Conservation (phyloP, 371 early-diverging fungal species). For the Paramicrosporidium saccamoebae region DNA sequence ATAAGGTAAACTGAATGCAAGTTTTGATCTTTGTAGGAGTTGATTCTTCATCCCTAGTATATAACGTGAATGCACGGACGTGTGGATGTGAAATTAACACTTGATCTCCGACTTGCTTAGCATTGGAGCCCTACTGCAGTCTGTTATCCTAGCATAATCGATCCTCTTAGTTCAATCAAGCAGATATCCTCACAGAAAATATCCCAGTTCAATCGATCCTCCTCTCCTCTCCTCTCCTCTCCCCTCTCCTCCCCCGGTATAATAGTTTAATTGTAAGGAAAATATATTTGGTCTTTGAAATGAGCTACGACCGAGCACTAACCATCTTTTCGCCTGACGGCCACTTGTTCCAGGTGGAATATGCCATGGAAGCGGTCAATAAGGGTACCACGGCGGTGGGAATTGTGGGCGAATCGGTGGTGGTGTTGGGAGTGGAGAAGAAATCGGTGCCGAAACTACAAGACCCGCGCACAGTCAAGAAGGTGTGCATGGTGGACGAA, state of each 20-base stretch:
- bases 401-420: conserved; percentile 62
- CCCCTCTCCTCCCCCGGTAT: not conserved
- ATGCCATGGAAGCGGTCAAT: conserved; percentile 93
- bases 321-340: conserved; percentile 99
- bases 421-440: conserved; percentile 89
- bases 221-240: not conserved
- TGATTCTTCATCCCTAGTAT: too few relatives aligned
- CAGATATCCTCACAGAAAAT: too few relatives aligned
- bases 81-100: too few relatives aligned
- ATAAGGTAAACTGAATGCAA: too few relatives aligned
- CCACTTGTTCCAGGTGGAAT: conserved; percentile 98
- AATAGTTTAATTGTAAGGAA: conserved; percentile 1
- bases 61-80: too few relatives aligned
- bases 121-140: too few relatives aligned
- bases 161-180: too few relatives aligned
- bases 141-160: too few relatives aligned
- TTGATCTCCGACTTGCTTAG: too few relatives aligned
- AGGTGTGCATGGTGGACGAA: conserved; percentile 81
- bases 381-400: conserved; percentile 93
- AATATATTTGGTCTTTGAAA: too few relatives aligned
- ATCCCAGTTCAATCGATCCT: too few relatives aligned
- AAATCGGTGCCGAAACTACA: conserved; percentile 81
- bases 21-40: too few relatives aligned
- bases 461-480: conserved; percentile 80
- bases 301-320: conserved; percentile 62